Percentiles rank a stretch among this genome's conserved stretches.
Evolutionary conservation across 140 eudicot species (phyloP).

Genomic region (Erigeron philadelphicus): DNA sequence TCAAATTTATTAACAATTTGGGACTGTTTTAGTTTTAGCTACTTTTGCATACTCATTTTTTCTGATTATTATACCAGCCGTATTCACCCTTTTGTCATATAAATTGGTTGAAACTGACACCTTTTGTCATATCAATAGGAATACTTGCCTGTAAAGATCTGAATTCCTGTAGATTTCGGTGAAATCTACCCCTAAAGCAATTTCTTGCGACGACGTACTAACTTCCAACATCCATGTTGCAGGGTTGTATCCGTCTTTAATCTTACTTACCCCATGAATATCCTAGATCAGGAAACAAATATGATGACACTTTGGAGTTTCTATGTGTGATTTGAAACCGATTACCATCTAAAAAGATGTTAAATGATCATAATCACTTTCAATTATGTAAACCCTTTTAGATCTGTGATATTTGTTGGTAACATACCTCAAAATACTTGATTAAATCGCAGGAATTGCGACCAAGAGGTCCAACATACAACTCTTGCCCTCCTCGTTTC

Average conservation of each 20-base stretch:
- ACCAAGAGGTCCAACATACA: conserved; percentile 59
- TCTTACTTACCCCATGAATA: conserved; percentile 44
- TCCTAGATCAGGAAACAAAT: conserved; percentile 24
- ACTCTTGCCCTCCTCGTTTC: conserved; percentile 59
- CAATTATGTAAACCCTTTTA: background rate
- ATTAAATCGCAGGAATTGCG: conserved; percentile 52
- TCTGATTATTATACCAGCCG: too few relatives aligned
- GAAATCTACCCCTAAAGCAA: conserved; percentile 49
- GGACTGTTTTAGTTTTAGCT: too few relatives aligned
- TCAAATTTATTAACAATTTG: too few relatives aligned
- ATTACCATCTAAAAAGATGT: background rate
- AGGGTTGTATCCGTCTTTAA: conserved; percentile 52
- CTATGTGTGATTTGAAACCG: background rate
- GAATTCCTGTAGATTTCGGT: conserved; percentile 45
- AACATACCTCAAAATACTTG: conserved; percentile 51
- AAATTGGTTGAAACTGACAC: too few relatives aligned
- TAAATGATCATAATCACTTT: background rate
- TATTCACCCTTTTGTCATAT: too few relatives aligned
- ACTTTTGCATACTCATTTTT: too few relatives aligned
- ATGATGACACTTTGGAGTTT: background rate
- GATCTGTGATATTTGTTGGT: background rate
- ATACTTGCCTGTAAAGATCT: conserved; percentile 51
- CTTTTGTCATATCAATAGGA: background rate
- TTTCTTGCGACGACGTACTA: conserved; percentile 45
- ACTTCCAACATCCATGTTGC: conserved; percentile 71